A percentile compares a stretch with the other conserved stretches of the same genome.
Conservation (phyloP, 192 early-diverging fungal species). For the Podila verticillata region DNA sequence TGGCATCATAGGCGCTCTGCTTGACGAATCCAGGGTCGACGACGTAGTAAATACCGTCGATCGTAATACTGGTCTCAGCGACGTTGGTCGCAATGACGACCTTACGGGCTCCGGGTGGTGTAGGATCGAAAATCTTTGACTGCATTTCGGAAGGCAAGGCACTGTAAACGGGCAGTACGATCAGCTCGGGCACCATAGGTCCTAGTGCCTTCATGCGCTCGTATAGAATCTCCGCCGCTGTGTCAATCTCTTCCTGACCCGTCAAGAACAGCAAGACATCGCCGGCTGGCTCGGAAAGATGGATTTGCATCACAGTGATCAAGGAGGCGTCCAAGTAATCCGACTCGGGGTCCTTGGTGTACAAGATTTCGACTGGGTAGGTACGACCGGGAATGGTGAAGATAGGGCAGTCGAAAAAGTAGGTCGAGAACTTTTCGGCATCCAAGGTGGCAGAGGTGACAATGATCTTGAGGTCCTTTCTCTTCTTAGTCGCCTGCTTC, state of each 20-base stretch:
- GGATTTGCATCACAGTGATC: constrained; percentile 97
- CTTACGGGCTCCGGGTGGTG: constrained; percentile 82
- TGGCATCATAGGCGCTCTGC: constrained; percentile 96
- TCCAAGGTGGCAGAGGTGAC: constrained; percentile 96
- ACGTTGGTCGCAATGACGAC: constrained; percentile 99
- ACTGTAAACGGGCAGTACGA: constrained; percentile 94
- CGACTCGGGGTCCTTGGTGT: constrained; percentile 92
- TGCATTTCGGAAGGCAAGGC: constrained; percentile 95
- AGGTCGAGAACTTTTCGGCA: constrained; percentile 92
- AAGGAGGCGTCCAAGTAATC: constrained; percentile 95
- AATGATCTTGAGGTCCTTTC: constrained; percentile 94
- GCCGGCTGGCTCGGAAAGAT: constrained; percentile 91
- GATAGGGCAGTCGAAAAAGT: constrained; percentile 93
- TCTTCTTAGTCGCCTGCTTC: constrained; percentile 77
- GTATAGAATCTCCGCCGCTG: constrained; percentile 72
- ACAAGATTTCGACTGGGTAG: constrained; percentile 94
- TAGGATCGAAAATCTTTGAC: constrained; percentile 94
- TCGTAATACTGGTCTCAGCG: constrained; percentile 98
- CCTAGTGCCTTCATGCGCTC: constrained; percentile 79
- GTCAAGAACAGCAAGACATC: constrained; percentile 97
- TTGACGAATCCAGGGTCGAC: constrained; percentile 97
- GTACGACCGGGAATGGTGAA: constrained; percentile 96
- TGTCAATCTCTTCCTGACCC: constrained; percentile 99
- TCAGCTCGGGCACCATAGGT: constrained; percentile 75
- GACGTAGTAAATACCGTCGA: constrained; percentile 97